Percentiles rank a stretch among this genome's conserved stretches.
Evolutionary conservation across 2,329 filamentous ascomycete genomes (phyloP).

Genomic region (Nigrospora sphaerica): DNA sequence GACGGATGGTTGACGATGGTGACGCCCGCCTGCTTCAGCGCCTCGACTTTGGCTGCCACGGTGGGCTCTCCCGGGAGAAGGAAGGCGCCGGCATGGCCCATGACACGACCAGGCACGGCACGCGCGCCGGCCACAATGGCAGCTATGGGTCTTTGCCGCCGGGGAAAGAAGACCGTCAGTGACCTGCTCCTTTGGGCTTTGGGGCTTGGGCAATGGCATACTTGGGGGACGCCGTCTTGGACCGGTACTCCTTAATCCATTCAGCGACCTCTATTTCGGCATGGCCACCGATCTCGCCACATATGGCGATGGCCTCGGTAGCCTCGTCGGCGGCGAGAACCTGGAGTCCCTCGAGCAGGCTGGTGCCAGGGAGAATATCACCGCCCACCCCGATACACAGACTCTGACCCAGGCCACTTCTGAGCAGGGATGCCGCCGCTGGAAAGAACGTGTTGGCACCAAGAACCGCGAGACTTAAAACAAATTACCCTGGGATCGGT

Average conservation of each 20-base stretch:
- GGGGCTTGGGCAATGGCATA: slow-evolving; percentile 24
- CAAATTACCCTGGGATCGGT: too few relatives aligned
- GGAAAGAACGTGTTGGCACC: neutral
- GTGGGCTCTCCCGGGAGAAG: slow-evolving; percentile 57
- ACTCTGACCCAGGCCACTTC: slow-evolving; percentile 64
- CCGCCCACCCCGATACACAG: slow-evolving; percentile 69
- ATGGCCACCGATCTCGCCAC: slow-evolving; percentile 66
- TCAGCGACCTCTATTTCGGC: slow-evolving; percentile 66
- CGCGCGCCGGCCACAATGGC: slow-evolving; percentile 62
- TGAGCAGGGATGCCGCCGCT: slow-evolving; percentile 63
- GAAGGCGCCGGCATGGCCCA: slow-evolving; percentile 78
- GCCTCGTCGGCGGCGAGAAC: slow-evolving; percentile 60
- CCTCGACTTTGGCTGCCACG: slow-evolving; percentile 57
- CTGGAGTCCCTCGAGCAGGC: slow-evolving; percentile 62
- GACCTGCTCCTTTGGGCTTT: neutral
- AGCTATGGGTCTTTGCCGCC: slow-evolving; percentile 54
- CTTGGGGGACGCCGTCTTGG: slow-evolving; percentile 54
- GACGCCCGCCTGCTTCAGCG: slow-evolving; percentile 59
- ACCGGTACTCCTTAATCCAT: slow-evolving; percentile 62
- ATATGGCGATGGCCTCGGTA: slow-evolving; percentile 64
- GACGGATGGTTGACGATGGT: slow-evolving; percentile 70
- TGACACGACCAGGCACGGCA: slow-evolving; percentile 57
- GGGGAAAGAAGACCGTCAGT: too few relatives aligned
- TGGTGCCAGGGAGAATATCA: slow-evolving; percentile 66
- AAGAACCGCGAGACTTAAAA: neutral